These are phyloP conservation scores for Leccinum arenicola DNA, from an alignment of 768 basidiomycete genomes.

Conservation along the genomic window DNA sequence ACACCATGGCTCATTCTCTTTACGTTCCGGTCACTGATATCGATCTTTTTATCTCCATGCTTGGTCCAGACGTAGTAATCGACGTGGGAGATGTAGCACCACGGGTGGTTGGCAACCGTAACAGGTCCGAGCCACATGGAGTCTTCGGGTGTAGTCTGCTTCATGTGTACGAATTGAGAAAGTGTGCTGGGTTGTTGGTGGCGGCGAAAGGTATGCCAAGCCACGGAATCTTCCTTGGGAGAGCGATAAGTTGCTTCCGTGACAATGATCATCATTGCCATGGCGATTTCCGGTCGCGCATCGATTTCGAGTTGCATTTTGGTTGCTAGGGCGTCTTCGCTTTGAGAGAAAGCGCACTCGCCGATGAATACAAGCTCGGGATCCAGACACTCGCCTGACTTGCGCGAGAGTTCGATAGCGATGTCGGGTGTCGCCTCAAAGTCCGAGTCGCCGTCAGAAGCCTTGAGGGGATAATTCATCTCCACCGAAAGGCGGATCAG, in stretches of 20 bases:
- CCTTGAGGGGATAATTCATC: too few relatives aligned
- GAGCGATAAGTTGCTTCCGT: not conserved
- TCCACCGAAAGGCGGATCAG: too few relatives aligned
- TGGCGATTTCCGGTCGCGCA: not conserved
- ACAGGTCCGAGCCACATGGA: not conserved
- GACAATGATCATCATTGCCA: not conserved
- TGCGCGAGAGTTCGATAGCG: not conserved
- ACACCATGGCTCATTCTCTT: too few relatives aligned
- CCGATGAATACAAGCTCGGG: not conserved
- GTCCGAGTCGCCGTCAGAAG: too few relatives aligned
- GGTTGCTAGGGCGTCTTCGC: not conserved
- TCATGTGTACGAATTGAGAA: not conserved
- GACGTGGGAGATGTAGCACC: not conserved
- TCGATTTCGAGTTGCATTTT: not conserved
- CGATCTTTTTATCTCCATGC: not conserved
- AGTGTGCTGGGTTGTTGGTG: not conserved
- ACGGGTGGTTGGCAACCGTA: not conserved
- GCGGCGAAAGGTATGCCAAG: not conserved
- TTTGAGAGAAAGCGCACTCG: not conserved
- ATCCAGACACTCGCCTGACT: not conserved
- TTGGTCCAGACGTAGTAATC: not conserved
- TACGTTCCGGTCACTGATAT: not conserved
- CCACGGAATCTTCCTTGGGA: not conserved
- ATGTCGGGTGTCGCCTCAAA: not conserved
- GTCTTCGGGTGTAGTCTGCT: not conserved